Conservation (phyloP, 192 early-diverging fungal species). For the Coemansia sp. region DNA sequence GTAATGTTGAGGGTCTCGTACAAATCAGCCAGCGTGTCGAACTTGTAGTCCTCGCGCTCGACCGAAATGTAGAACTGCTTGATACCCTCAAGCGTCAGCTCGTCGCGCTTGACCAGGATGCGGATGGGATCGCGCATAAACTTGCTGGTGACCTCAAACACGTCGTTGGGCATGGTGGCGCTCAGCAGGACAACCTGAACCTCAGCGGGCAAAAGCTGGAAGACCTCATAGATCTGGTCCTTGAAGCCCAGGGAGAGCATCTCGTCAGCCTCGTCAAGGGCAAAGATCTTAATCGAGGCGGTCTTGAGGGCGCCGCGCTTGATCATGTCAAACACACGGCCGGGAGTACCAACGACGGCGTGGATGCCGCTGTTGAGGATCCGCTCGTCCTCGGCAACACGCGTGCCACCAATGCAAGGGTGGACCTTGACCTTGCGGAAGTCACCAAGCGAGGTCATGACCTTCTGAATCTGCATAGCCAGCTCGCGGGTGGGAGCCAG, state of each 20-base stretch:
- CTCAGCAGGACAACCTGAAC: conserved; percentile 97
- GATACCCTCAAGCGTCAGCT: conserved; percentile 94
- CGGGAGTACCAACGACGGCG: conserved; percentile 97
- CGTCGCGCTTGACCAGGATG: conserved; percentile 98
- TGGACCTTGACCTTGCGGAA: conserved; percentile 96
- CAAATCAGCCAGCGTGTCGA: conserved; percentile 97
- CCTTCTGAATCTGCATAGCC: conserved; percentile 98
- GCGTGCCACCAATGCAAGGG: conserved; percentile 98
- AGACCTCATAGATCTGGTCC: conserved; percentile 98
- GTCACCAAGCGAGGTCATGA: conserved; percentile 92
- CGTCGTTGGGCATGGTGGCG: conserved; percentile 96
- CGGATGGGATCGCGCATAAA: conserved; percentile 99
- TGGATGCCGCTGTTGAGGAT: conserved; percentile 84
- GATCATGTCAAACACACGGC: conserved; percentile 99
- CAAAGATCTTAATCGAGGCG: conserved; percentile 93
- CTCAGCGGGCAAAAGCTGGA: conserved; percentile 84
- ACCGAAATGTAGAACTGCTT: conserved; percentile 99
- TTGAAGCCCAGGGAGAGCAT: conserved; percentile 99
- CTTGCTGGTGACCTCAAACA: conserved; percentile 93
- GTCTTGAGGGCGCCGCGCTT: conserved; percentile 86
- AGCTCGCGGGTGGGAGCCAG: conserved; percentile 98
- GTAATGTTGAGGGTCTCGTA: conserved; percentile 99
- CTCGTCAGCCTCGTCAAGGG: conserved; percentile 99
- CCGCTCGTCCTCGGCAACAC: conserved; percentile 86
- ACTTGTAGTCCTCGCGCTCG: conserved; percentile 99